Evolutionary conservation across 768 basidiomycete genomes (phyloP).

Genomic region (Asterophora parasitica): DNA sequence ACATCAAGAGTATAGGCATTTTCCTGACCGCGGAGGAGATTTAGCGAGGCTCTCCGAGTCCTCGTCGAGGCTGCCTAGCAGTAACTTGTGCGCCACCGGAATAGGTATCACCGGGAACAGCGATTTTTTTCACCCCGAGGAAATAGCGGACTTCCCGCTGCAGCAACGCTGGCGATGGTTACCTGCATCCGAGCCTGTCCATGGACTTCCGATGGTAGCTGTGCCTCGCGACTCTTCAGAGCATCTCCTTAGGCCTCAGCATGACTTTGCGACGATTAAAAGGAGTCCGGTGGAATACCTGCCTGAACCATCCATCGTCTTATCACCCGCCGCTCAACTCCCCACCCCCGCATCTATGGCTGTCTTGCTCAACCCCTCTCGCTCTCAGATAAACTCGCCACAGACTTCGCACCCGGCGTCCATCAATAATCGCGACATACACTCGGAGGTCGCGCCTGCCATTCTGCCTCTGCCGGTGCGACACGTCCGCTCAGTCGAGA

Average conservation of each 20-base stretch:
- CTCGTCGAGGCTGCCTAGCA: constrained; percentile 28
- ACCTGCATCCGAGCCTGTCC: constrained; percentile 19
- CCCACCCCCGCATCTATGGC: constrained; percentile 47
- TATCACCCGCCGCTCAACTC: constrained; percentile 35
- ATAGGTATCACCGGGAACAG: constrained; percentile 36
- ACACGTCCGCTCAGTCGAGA: constrained; percentile 4
- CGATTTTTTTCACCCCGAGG: constrained; percentile 35
- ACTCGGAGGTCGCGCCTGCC: not conserved
- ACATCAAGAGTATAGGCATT: constrained; percentile 40
- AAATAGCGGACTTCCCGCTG: constrained; percentile 31
- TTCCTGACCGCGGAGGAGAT: constrained; percentile 36
- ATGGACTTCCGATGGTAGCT: constrained; percentile 29
- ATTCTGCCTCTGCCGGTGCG: constrained; percentile 3
- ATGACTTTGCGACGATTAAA: constrained; percentile 25
- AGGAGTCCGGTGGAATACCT: constrained; percentile 14
- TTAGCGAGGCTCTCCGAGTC: constrained; percentile 23
- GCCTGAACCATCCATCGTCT: constrained; percentile 20
- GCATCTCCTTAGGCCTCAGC: constrained; percentile 10
- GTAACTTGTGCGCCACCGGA: constrained; percentile 39
- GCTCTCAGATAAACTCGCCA: constrained; percentile 24
- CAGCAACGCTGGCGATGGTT: constrained; percentile 25
- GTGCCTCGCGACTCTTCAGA: constrained; percentile 22
- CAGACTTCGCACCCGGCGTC: constrained; percentile 11
- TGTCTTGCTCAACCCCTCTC: constrained; percentile 35
- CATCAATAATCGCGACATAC: not conserved